phyloP scores from a whole-genome alignment of 2,329 filamentous ascomycete species.

The Thermothelomyces thermophilus region DNA sequence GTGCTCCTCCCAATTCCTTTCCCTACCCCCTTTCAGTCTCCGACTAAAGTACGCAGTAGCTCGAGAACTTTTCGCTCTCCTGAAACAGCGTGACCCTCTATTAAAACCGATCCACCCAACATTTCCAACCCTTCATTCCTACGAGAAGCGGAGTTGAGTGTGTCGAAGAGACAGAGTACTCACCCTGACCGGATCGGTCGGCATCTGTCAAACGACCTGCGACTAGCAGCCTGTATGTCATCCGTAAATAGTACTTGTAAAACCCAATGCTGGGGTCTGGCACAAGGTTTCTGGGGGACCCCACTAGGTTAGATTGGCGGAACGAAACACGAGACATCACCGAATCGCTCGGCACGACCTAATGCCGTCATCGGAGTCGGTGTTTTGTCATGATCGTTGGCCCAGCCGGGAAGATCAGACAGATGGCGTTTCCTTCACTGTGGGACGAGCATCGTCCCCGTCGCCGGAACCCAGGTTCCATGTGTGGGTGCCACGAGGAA shows the following conservation, averaged over 20 bases:
- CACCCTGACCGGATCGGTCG: neutral
- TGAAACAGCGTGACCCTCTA: constrained; percentile 14
- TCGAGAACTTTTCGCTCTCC: neutral
- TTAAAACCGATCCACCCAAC: too few species aligned
- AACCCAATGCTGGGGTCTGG: neutral
- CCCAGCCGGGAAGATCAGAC: constrained; percentile 16
- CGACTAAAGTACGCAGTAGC: neutral
- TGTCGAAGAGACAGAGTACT: neutral
- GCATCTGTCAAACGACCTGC: neutral
- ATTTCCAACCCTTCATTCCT: neutral
- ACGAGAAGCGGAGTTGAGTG: neutral
- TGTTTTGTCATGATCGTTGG: constrained; percentile 7
- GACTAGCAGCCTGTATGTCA: neutral
- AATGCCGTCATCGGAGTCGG: constrained; percentile 1
- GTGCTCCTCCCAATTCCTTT: constrained; percentile 6
- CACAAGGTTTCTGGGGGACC: neutral
- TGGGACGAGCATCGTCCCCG: neutral
- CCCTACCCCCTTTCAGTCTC: constrained; percentile 5
- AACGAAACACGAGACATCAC: constrained; percentile 19
- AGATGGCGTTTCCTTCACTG: neutral
- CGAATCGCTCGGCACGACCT: constrained; percentile 5
- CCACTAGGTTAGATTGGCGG: constrained; percentile 15
- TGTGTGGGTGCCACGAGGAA: neutral
- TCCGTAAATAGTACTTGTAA: too few species aligned
- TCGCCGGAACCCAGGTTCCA: neutral